Base-by-base conservation (phyloP, 495 filamentous ascomycete species). In the Xylaria intraflava region DNA sequence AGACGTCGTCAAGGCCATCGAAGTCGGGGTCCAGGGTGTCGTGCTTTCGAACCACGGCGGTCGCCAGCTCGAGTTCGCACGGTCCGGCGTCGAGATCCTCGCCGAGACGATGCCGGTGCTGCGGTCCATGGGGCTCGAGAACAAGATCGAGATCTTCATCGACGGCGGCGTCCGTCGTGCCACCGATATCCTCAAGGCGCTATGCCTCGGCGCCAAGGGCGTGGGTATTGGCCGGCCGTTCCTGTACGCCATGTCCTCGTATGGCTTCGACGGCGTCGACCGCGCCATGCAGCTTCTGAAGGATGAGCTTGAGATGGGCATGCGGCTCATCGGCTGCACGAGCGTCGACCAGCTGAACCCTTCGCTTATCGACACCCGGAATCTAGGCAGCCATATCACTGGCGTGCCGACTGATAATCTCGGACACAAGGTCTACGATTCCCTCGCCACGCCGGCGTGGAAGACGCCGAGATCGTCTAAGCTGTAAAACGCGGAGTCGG, bases 271-370 rank as follows among this genome's bases (percentile, higher is more conserved):
- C 2, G 93, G 93, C 54, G 92, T 96, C 23, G 84, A 93, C 58
- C 79, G 89, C 14, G 93, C 92, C 19, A 96, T 96, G 85, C 87
- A 92, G 72, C 75, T 98, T 58, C 80, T 98, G 54, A 94, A 89
- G 76, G 93, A 97, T 65, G 93, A 98, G 79, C 90, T 98, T 84
- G 91, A 92, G 77, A 96, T 97, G 92, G 88, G 88, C 61, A 97
- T 98, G 93, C 81, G 94, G 8, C 73, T 98, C 57, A 89, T 97
- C 60, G 93, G 93, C 12, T 86, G 82, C 26, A 78, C 75, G 1
- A 82, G 64, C 35, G 66, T 98, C 20, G 84, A 80, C 31, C 84
- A 98, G 49, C 70, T 98, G 47, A 89, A 84, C 52, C 84, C 90
- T 6, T 81, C 79, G 11, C 54, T 97, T 65, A 63, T 98, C 46